phyloP scores from a whole-genome alignment of 108 stramenopile genomes.

The Aurantiochytrium sp. region DNA sequence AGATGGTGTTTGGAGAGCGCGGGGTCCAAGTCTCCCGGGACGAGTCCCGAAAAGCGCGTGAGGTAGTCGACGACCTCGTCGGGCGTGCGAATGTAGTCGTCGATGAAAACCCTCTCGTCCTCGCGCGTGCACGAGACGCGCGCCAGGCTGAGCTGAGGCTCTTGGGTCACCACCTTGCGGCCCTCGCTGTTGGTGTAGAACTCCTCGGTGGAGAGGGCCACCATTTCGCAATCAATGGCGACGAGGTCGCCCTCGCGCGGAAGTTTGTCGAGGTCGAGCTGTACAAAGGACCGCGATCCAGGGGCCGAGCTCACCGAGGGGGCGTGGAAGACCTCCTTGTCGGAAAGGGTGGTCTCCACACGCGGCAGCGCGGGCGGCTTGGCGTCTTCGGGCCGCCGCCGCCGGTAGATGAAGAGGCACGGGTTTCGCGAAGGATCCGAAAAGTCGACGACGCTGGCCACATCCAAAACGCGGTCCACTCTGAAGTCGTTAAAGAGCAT shows the following conservation, averaged over 20 bases:
- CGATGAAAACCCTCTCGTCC: conserved; percentile 65
- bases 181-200: neutral
- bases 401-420: conserved; percentile 57
- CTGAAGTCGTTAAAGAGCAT: conserved; percentile 72
- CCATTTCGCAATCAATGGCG: conserved; percentile 69
- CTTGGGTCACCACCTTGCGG: neutral
- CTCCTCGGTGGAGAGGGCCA: conserved; percentile 13
- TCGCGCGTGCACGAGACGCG: neutral
- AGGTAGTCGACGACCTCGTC: conserved; percentile 88
- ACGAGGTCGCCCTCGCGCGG: conserved; percentile 65
- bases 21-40: conserved; percentile 76
- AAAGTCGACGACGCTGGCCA: conserved; percentile 73
- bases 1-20: conserved; percentile 72
- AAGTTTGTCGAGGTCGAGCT: conserved; percentile 34
- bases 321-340: conserved; percentile 60
- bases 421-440: conserved; percentile 70
- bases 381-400: conserved; percentile 27
- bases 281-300: neutral
- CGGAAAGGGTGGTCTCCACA: neutral
- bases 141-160: conserved; percentile 18
- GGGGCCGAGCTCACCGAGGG: conserved; percentile 53
- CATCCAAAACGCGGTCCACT: conserved; percentile 49
- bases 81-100: conserved; percentile 82
- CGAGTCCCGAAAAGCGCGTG: conserved; percentile 87
- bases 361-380: neutral